Base-by-base conservation (phyloP, 2,329 filamentous ascomycete genomes). In the Nemania sp. region DNA sequence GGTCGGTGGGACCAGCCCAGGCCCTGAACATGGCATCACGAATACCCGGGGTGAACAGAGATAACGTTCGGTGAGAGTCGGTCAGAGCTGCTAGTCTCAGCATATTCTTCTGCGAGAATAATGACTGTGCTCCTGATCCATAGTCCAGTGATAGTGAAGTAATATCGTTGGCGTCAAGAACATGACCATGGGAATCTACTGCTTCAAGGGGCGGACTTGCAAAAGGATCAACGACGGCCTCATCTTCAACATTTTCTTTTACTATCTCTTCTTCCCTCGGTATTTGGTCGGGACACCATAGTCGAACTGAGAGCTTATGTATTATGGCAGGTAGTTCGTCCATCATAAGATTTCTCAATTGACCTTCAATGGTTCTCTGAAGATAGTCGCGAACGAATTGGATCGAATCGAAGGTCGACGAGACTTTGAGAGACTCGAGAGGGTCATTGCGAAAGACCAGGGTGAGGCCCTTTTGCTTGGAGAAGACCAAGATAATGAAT, bases 371-470 rank as follows among this genome's bases (percentile, higher is more conserved):
- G 63, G 94, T 96, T 74, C 91, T 90, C 73, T 99, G 95, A 58
- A 99, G 80, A 75, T 98, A 98, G 76, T 99, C 93, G 68, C 95
- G 90, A 64, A 99, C 95, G 73, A 99, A 99, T 46, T 95, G 94
- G 71, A 99, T 99, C 12, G 94, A 97, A 79, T 99, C 95, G 76
- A 99, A 99, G 46, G 95, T 99, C 68, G 94, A 98, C 0, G 94
- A 98, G 67, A 99, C 95, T 80, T 97, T 98, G 71, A 99, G 87
- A 4, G 94, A 97, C 75, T 99, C 95, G 63, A 99, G 87, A 4
- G 95, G 95, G 74, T 99, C 95, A 83, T 99, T 98, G 70, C 95
- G 89, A 75, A 99, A 99, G 46, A 99, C 95, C 49, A 99, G 83
- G 1, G 95, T 99, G 59, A 99, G 84, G 18, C 95, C 95, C 74